Percentiles rank a stretch among this genome's conserved stretches.
These are phyloP conservation scores for Mycena belliarum DNA, from an alignment of 768 basidiomycete genomes.

Conservation along the genomic window DNA sequence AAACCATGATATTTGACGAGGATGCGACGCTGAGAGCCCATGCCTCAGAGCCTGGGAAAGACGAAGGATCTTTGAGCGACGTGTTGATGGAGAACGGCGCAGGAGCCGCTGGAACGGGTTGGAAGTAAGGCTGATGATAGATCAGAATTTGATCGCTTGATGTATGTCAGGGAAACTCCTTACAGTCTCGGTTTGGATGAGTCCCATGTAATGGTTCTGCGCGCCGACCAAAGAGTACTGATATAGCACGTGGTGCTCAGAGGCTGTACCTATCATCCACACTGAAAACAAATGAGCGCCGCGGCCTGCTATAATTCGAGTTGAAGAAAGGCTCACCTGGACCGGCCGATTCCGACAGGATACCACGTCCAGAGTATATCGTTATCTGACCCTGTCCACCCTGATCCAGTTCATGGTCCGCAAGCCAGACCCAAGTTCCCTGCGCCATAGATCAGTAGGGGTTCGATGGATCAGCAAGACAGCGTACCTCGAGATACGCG, in stretches of 20 bases:
- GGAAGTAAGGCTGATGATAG: conserved; percentile 61
- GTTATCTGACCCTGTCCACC: conserved; percentile 48
- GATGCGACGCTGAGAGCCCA: conserved; percentile 59
- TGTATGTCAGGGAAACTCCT: conserved; percentile 23
- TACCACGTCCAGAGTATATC: conserved; percentile 69
- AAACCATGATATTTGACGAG: conserved; percentile 61
- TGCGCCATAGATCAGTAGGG: conserved; percentile 25
- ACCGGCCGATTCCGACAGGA: conserved; percentile 70
- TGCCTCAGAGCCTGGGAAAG: conserved; percentile 42
- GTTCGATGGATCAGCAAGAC: no score
- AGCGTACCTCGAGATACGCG: conserved; percentile 63
- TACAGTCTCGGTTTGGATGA: conserved; percentile 77
- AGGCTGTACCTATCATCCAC: conserved; percentile 72
- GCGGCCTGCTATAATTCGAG: no score
- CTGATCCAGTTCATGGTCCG: conserved; percentile 77
- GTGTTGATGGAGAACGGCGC: conserved; percentile 52
- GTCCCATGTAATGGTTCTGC: conserved; percentile 66
- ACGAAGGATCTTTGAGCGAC: conserved; percentile 54
- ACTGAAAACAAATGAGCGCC: conserved; percentile 32
- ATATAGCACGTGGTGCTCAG: conserved; percentile 68
- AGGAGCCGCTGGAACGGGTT: conserved; percentile 61
- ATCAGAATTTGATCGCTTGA: not conserved
- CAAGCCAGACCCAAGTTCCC: conserved; percentile 80
- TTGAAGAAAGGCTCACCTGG: conserved; percentile 33
- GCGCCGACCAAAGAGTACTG: conserved; percentile 69